Evolutionary conservation across 768 basidiomycete genomes (phyloP).

Genomic region (Leccinum subgranulosum): DNA sequence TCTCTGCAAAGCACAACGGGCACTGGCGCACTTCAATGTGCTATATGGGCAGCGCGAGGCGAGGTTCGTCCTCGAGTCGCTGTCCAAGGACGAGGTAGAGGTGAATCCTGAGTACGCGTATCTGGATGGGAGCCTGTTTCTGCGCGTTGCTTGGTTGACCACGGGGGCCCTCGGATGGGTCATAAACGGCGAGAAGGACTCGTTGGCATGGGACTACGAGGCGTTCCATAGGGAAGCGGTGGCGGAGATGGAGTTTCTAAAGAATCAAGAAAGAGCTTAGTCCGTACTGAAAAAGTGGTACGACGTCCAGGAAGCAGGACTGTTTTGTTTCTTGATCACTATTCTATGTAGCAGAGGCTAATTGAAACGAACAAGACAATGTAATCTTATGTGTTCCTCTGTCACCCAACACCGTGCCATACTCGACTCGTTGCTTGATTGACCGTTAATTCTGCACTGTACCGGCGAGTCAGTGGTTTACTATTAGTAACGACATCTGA

Average conservation of each 20-base stretch:
- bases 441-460: too few relatives aligned
- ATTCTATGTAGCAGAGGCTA: not conserved
- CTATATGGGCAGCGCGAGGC: slow-evolving; percentile 42
- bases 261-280: slow-evolving; percentile 16
- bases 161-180: slow-evolving; percentile 41
- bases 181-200: slow-evolving; percentile 35
- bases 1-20: slow-evolving; percentile 46
- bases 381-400: not conserved
- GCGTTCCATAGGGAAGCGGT: slow-evolving; percentile 27
- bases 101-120: slow-evolving; percentile 45
- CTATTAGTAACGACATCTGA: too few relatives aligned
- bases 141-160: slow-evolving; percentile 53
- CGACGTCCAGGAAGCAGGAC: not conserved
- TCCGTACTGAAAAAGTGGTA: too few relatives aligned
- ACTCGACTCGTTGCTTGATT: too few relatives aligned
- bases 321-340: not conserved
- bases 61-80: slow-evolving; percentile 31
- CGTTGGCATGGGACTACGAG: slow-evolving; percentile 28
- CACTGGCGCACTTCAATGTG: slow-evolving; percentile 44
- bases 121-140: slow-evolving; percentile 62
- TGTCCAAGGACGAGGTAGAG: slow-evolving; percentile 22
- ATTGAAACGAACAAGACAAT: not conserved
- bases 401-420: too few relatives aligned
- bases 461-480: too few relatives aligned
- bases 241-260: slow-evolving; percentile 24